These are phyloP conservation scores for Pseudonitzschia pungens DNA, from an alignment of 108 stramenopile species.

Conservation along the genomic window DNA sequence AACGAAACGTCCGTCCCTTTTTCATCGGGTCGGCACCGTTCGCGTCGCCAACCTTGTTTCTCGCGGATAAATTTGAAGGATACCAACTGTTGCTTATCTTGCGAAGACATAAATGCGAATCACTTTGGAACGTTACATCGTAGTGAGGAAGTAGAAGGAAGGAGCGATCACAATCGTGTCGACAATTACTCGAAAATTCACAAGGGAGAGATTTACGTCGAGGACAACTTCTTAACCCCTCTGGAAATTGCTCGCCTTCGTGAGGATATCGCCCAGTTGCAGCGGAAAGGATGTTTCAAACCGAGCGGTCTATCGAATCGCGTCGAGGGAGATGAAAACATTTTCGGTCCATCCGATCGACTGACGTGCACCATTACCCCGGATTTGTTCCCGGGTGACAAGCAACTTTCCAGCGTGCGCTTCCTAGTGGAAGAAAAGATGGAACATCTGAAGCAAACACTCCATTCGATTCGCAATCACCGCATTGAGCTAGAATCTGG, in stretches of 20 bases:
- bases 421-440: slow-evolving; percentile 5
- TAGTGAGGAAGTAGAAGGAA: background rate
- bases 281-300: background rate
- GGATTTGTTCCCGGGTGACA: background rate
- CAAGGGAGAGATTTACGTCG: slow-evolving; percentile 6
- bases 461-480: background rate
- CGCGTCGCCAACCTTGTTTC: background rate
- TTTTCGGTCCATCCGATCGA: background rate
- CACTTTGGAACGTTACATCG: no score
- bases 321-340: slow-evolving; percentile 9
- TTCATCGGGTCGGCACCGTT: background rate
- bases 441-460: background rate
- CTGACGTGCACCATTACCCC: slow-evolving; percentile 11
- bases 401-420: background rate
- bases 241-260: background rate
- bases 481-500: background rate
- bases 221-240: background rate
- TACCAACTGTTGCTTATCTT: no score
- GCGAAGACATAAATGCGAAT: background rate
- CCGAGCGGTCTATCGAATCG: slow-evolving; percentile 9
- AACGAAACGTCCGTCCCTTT: background rate
- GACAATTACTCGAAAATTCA: slow-evolving; percentile 9
- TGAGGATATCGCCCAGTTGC: slow-evolving; percentile 5
- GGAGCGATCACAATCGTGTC: background rate
- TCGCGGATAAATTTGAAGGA: no score